Conservation (phyloP, 2,329 filamentous ascomycete genomes). For the Fusarium nodosum region DNA sequence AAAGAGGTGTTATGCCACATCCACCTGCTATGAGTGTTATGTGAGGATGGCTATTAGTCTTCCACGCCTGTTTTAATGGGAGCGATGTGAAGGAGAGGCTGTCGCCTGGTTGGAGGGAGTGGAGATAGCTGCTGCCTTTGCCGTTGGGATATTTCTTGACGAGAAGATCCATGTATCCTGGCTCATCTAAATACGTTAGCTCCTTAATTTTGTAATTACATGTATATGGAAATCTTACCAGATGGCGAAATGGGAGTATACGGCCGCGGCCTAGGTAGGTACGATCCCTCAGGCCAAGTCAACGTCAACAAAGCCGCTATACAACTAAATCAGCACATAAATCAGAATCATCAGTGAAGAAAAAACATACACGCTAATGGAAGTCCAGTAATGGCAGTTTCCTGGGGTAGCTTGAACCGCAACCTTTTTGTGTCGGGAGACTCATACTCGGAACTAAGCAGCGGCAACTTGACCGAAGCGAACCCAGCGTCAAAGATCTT, state of each 20-base stretch:
- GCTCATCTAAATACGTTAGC: conserved; percentile 57
- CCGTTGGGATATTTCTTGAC: conserved; percentile 78
- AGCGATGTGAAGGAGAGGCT: conserved; percentile 70
- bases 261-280: conserved; percentile 72
- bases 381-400: conserved; percentile 63
- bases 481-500: conserved; percentile 55
- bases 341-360: too few relatives aligned
- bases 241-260: conserved; percentile 70
- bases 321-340: too few relatives aligned
- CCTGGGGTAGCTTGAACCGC: conserved; percentile 67
- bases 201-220: accelerated
- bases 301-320: conserved; percentile 70
- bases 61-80: conserved; percentile 60
- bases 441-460: conserved; percentile 66
- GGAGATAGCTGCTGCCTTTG: conserved; percentile 74
- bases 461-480: conserved; percentile 61
- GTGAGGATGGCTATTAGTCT: conserved; percentile 62
- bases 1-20: conserved; percentile 79
- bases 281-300: conserved; percentile 69
- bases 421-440: conserved; percentile 72
- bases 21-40: conserved; percentile 78
- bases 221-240: not conserved
- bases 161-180: conserved; percentile 72
- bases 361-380: conserved; percentile 60
- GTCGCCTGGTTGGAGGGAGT: conserved; percentile 73